These are phyloP conservation scores for Candida taoyuanica DNA, from an alignment of 805 yeast genomes.

Conservation along the genomic window DNA sequence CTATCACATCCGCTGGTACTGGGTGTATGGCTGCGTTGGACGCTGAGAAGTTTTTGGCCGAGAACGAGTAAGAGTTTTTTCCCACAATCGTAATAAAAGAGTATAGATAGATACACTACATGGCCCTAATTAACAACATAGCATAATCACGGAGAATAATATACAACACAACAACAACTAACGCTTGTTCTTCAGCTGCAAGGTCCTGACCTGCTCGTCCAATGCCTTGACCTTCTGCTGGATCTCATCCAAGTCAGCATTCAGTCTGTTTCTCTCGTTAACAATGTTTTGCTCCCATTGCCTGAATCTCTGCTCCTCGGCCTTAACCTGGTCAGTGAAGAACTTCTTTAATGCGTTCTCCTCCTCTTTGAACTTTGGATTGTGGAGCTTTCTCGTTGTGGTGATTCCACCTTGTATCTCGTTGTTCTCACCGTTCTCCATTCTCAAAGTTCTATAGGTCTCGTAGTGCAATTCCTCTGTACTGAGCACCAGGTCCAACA, in stretches of 20 bases:
- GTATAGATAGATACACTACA: too few species aligned
- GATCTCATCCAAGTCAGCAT: conserved; percentile 88
- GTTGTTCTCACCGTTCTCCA: conserved; percentile 43
- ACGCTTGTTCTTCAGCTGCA: conserved; percentile 48
- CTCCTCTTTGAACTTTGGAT: conserved; percentile 94
- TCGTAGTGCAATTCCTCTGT: conserved; percentile 83
- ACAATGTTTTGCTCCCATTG: conserved; percentile 98
- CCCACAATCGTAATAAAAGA: too few species aligned
- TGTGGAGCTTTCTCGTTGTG: conserved; percentile 52
- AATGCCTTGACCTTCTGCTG: conserved; percentile 69
- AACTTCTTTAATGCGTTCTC: conserved; percentile 90
- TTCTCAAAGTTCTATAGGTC: conserved; percentile 66
- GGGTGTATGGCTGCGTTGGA: conserved; percentile 99
- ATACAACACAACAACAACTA: conserved; percentile 12
- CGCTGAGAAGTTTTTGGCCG: conserved; percentile 79
- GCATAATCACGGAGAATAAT: too few species aligned
- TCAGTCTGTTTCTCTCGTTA: conserved; percentile 89
- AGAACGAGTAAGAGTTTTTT: conserved; percentile 37
- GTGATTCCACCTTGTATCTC: conserved; percentile 34
- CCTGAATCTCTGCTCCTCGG: conserved; percentile 94
- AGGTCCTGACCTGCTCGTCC: conserved; percentile 68
- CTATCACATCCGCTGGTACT: conserved; percentile 98
- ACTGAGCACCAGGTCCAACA: conserved; percentile 74
- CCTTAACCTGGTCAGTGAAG: conserved; percentile 94
- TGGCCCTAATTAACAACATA: not conserved